A percentile compares a stretch with the other conserved stretches of the same genome.
Conservation (phyloP, 495 filamentous ascomycete species). For the Podospora pseudoanserina region DNA sequence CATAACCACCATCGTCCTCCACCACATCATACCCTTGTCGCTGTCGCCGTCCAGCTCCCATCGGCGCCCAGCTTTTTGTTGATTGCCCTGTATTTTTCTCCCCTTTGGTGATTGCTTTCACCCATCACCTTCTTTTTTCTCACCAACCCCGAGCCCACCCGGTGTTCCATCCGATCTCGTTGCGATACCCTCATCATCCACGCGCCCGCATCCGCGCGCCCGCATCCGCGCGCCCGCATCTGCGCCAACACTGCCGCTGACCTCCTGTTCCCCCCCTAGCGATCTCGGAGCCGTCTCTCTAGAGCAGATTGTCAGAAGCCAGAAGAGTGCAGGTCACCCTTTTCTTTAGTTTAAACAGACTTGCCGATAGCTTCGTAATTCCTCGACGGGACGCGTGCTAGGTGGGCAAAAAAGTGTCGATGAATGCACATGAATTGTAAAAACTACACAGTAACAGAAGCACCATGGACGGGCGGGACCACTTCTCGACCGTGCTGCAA, state of each 20-base stretch:
- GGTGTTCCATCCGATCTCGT: conserved; percentile 12
- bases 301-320: not conserved
- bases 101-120: not conserved
- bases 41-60: conserved; percentile 21
- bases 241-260: not conserved
- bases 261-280: not conserved
- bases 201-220: not conserved
- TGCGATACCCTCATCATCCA: conserved; percentile 20
- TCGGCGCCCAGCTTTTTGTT: conserved; percentile 1
- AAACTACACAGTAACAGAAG: conserved; percentile 19
- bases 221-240: not conserved
- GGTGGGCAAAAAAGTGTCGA: conserved; percentile 19
- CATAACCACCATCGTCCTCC: conserved; percentile 22
- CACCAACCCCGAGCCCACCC: not conserved
- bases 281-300: conserved; percentile 8
- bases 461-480: conserved; percentile 28
- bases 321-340: conserved; percentile 2
- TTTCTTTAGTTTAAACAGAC: conserved; percentile 2
- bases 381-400: conserved; percentile 13
- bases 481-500: conserved; percentile 48
- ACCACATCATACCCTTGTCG: conserved; percentile 27
- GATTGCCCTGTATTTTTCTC: not conserved
- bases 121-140: not conserved
- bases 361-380: conserved; percentile 6
- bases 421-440: conserved; percentile 30